Conservation (phyloP, 192 early-diverging fungal genomes). For the Backusella mclennaniae region DNA sequence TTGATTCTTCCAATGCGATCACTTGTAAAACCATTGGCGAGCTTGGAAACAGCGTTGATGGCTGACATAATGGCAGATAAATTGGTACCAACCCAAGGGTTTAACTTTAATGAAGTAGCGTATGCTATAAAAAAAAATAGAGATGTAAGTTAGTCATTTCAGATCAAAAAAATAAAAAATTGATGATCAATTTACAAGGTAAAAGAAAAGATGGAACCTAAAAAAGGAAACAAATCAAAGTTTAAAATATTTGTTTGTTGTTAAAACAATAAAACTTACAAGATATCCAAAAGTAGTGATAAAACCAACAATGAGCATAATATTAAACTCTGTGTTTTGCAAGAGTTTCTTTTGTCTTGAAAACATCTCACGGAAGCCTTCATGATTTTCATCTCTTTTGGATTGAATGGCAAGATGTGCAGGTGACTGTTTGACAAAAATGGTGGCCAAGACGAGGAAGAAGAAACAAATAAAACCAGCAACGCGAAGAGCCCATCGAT, state of each 20-base stretch:
- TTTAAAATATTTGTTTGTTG: constrained; percentile 28
- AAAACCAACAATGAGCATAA: constrained; percentile 32
- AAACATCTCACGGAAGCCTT: neutral
- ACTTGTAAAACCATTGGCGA: constrained; percentile 41
- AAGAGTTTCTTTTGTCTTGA: constrained; percentile 29
- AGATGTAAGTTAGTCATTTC: neutral
- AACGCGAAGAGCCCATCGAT: constrained; percentile 64
- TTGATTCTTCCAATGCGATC: constrained; percentile 48
- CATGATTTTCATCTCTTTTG: constrained; percentile 25
- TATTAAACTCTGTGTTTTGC: constrained; percentile 33
- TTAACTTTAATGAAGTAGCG: constrained; percentile 22
- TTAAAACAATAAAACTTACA: constrained; percentile 16
- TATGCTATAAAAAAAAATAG: constrained; percentile 14
- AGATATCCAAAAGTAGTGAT: constrained; percentile 49
- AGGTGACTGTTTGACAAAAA: constrained; percentile 35
- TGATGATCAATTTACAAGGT: constrained; percentile 16
- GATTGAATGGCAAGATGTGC: constrained; percentile 3
- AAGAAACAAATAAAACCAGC: constrained; percentile 55
- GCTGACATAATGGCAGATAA: constrained; percentile 44
- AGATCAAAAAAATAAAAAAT: neutral
- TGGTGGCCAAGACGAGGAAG: constrained; percentile 32
- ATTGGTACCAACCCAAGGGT: constrained; percentile 33
- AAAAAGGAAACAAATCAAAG: constrained; percentile 30
- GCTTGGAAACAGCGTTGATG: constrained; percentile 41
- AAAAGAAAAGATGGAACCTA: constrained; percentile 37